A percentile compares a stretch with the other conserved stretches of the same genome.
These are phyloP conservation scores for Myriosclerotinia scirpicola DNA, from an alignment of 2,329 filamentous ascomycete genomes.

Conservation along the genomic window DNA sequence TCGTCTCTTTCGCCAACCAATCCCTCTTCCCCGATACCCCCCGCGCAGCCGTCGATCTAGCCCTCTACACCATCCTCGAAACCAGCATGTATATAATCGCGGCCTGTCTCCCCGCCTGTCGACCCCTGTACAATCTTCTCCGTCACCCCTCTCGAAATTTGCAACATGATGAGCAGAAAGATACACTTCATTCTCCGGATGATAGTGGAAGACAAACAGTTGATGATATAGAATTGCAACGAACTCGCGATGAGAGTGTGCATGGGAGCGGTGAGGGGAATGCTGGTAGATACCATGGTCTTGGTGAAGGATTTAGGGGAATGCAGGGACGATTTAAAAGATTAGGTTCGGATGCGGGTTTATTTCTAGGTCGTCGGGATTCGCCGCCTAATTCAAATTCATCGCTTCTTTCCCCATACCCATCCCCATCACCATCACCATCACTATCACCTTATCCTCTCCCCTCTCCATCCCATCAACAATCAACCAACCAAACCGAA, in stretches of 20 bases:
- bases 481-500: neutral
- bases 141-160: conserved; percentile 12
- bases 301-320: conserved; percentile 5
- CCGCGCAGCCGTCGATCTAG: conserved; percentile 19
- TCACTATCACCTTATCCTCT: neutral
- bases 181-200: neutral
- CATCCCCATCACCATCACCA: neutral
- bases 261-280: neutral
- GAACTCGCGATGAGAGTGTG: neutral
- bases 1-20: conserved; percentile 12
- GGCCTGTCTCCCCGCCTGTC: conserved; percentile 23
- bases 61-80: conserved; percentile 23
- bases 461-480: neutral
- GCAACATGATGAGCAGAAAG: neutral
- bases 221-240: conserved; percentile 16
- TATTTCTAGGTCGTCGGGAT: neutral
- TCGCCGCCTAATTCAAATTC: neutral
- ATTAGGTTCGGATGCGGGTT: neutral
- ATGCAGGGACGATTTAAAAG: conserved; percentile 17
- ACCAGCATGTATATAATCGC: conserved; percentile 26
- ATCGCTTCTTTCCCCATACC: no score
- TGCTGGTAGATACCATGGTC: neutral
- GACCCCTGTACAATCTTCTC: conserved; percentile 20
- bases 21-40: conserved; percentile 19
- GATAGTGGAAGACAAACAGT: neutral